Conservation (phyloP, 257 asterid species). For the Capsicum pubescens region DNA sequence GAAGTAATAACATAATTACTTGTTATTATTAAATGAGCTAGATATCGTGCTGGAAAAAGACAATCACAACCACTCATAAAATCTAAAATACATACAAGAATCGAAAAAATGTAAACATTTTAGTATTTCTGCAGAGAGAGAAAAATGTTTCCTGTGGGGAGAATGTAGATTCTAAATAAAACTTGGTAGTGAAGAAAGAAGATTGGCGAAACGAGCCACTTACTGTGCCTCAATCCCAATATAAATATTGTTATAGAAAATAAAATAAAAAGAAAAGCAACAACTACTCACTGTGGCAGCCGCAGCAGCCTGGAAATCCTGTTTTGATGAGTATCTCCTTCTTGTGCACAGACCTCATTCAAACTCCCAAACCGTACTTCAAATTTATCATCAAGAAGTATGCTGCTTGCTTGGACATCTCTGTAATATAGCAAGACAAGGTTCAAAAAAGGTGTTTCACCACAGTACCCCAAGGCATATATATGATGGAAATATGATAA, state of each 20-base stretch:
- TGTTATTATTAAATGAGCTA: background rate
- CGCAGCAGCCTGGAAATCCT: slow-evolving; percentile 75
- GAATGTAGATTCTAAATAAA: background rate
- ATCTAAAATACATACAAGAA: background rate
- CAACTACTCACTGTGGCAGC: slow-evolving; percentile 75
- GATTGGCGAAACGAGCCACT: background rate
- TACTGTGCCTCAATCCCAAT: background rate
- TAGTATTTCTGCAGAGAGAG: background rate
- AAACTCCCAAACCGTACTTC: slow-evolving; percentile 96
- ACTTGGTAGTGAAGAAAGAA: background rate
- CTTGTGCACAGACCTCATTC: slow-evolving; percentile 84
- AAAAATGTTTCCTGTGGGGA: background rate
- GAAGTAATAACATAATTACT: background rate
- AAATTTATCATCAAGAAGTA: slow-evolving; percentile 92
- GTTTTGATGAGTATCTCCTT: slow-evolving; percentile 70
- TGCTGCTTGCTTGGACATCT: slow-evolving; percentile 94
- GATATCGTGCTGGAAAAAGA: background rate
- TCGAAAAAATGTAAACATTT: background rate
- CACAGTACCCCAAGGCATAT: background rate
- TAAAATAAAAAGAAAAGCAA: background rate
- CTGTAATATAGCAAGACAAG: slow-evolving; percentile 44
- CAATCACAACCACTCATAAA: background rate
- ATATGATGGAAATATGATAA: background rate
- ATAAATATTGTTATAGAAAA: background rate
- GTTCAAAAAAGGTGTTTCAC: slow-evolving; percentile 26